Evolutionary conservation across 2,329 filamentous ascomycete genomes (phyloP).

Genomic region (Acrodontium crateriforme): DNA sequence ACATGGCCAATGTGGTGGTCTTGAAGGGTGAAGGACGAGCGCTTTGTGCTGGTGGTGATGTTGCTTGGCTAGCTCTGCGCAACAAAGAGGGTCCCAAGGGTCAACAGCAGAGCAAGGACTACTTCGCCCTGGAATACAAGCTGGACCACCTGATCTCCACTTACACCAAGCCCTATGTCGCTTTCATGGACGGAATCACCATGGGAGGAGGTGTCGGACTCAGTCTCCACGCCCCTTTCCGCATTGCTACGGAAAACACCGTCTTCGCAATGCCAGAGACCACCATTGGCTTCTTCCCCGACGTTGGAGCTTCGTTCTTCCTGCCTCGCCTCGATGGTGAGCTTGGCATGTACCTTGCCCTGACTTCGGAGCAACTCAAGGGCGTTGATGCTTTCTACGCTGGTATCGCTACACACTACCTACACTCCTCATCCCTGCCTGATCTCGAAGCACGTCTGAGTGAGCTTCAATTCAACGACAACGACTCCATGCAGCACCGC

Average conservation of each 20-base stretch:
- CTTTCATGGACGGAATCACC: conserved; percentile 94
- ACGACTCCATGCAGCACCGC: conserved; percentile 47
- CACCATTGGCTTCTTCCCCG: conserved; percentile 95
- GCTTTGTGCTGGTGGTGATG: conserved; percentile 89
- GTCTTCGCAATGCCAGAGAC: conserved; percentile 98
- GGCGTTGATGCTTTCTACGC: conserved; percentile 82
- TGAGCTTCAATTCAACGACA: conserved; percentile 79
- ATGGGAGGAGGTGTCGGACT: conserved; percentile 97
- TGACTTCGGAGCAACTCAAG: conserved; percentile 72
- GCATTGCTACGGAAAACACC: conserved; percentile 91
- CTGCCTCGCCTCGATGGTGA: conserved; percentile 76
- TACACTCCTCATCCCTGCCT: conserved; percentile 77
- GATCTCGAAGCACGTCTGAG: conserved; percentile 72
- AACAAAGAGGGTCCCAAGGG: conserved; percentile 58
- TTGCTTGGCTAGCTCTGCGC: conserved; percentile 59
- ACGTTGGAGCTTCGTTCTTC: conserved; percentile 95
- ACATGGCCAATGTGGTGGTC: conserved; percentile 82
- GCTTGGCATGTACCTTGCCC: conserved; percentile 79
- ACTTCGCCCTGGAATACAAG: conserved; percentile 91
- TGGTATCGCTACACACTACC: conserved; percentile 87
- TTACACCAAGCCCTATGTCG: conserved; percentile 82
- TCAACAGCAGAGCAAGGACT: conserved; percentile 61
- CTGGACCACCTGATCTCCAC: conserved; percentile 92
- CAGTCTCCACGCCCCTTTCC: conserved; percentile 86
- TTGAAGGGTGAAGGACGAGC: conserved; percentile 82